phyloP scores from a whole-genome alignment of 2,329 filamentous ascomycete genomes.

The Penicillium paneum region DNA sequence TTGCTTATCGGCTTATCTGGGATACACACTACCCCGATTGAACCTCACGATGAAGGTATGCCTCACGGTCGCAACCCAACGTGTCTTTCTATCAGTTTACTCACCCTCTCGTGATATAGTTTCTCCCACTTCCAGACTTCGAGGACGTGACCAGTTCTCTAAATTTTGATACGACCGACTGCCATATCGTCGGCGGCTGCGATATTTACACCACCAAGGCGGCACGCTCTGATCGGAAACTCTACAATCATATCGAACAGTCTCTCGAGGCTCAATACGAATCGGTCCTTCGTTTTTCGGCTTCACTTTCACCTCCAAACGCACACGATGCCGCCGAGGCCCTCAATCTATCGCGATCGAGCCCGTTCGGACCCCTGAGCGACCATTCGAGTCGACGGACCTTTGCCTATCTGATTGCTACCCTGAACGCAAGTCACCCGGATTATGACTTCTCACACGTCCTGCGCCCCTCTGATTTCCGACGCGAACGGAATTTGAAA shows the following conservation, averaged over 20 bases:
- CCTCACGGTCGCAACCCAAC: neutral
- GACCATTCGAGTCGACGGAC: conserved; percentile 85
- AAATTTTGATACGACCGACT: conserved; percentile 93
- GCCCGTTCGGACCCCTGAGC: conserved; percentile 86
- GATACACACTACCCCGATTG: conserved; percentile 3
- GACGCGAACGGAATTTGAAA: conserved; percentile 73
- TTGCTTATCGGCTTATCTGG: conserved; percentile 9
- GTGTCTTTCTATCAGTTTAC: conserved; percentile 4
- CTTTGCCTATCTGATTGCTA: conserved; percentile 94
- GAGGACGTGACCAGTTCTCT: conserved; percentile 88
- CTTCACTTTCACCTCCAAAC: conserved; percentile 80
- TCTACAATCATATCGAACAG: conserved; percentile 92
- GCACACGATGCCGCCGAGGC: conserved; percentile 63
- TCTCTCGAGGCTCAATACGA: conserved; percentile 89
- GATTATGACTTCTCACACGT: conserved; percentile 98
- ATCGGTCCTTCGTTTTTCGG: conserved; percentile 78
- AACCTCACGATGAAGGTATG: conserved; percentile 12
- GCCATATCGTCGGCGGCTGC: conserved; percentile 87
- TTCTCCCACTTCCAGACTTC: conserved; percentile 84
- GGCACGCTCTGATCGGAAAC: conserved; percentile 89
- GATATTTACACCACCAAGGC: conserved; percentile 98
- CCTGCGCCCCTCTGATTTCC: conserved; percentile 84
- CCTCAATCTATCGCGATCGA: conserved; percentile 77
- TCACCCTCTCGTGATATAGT: conserved; percentile 54
- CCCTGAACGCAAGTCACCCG: conserved; percentile 89